A percentile compares a stretch with the other conserved stretches of the same genome.
These are phyloP conservation scores for Globisporangium polare DNA, from an alignment of 352 stramenopile species.

Conservation along the genomic window DNA sequence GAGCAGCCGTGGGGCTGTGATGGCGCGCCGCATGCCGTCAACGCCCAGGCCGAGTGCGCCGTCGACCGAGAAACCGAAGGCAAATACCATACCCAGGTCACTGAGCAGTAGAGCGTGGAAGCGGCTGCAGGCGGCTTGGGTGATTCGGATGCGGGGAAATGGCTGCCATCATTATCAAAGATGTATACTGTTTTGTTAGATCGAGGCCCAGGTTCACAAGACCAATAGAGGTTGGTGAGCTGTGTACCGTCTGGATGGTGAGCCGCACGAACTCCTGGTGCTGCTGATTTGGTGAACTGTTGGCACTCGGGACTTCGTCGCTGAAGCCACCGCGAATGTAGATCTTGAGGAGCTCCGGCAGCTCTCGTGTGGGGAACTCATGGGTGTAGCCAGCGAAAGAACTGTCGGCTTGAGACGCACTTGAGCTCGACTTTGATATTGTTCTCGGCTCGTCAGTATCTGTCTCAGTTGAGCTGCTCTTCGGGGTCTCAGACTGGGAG, in stretches of 20 bases:
- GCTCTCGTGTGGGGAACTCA: not conserved
- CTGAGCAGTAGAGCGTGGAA: constrained; percentile 62
- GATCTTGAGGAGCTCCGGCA: constrained; percentile 16
- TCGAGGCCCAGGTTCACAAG: not conserved
- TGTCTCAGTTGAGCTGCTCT: not conserved
- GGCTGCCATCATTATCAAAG: constrained; percentile 19
- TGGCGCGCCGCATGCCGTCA: not conserved
- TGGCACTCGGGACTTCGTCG: not conserved
- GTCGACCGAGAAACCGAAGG: constrained; percentile 44
- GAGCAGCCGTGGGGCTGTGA: constrained; percentile 33
- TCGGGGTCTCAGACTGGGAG: not conserved
- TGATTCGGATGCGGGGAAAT: constrained; percentile 53
- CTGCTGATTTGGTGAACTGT: not conserved
- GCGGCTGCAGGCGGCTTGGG: constrained; percentile 52
- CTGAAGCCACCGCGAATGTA: constrained; percentile 14
- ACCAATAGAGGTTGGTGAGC: not conserved
- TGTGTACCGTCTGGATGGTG: constrained; percentile 28
- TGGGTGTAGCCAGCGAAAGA: not conserved
- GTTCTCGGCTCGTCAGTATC: not conserved
- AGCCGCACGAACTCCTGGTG: constrained; percentile 5
- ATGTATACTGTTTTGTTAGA: not conserved
- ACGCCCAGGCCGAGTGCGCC: constrained; percentile 44
- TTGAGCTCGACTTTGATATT: not conserved
- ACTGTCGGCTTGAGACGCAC: not conserved
- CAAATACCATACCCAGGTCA: constrained; percentile 61